These are phyloP conservation scores for Dactylellina leptospora DNA, from an alignment of 2,329 filamentous ascomycete species.

Conservation along the genomic window DNA sequence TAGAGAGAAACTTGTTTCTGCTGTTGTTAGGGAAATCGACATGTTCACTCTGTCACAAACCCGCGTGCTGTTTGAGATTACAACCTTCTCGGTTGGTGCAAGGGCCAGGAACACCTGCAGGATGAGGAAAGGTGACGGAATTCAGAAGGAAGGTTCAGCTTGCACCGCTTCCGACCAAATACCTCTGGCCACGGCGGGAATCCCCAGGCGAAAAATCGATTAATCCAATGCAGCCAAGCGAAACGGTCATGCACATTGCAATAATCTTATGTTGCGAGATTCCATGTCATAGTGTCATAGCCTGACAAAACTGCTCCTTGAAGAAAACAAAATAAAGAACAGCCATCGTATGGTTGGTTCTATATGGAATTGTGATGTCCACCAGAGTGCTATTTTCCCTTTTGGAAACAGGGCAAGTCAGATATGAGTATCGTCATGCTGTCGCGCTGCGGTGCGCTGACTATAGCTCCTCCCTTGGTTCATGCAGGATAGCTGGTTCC, in stretches of 20 bases:
- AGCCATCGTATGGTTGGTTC: not conserved
- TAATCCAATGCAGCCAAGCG: constrained; percentile 35
- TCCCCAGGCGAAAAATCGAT: constrained; percentile 16
- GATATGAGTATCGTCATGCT: not conserved
- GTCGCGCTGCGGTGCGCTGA: not conserved
- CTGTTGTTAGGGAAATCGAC: not conserved
- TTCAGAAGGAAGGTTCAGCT: not conserved
- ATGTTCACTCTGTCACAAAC: not conserved
- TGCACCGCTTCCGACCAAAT: not conserved
- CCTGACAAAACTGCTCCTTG: no score
- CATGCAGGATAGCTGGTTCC: no score
- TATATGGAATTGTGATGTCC: not conserved
- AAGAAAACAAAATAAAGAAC: not conserved
- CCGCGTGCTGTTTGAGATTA: constrained; percentile 4
- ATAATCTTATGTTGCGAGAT: not conserved
- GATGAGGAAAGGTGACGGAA: constrained; percentile 22
- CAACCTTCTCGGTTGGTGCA: constrained; percentile 40
- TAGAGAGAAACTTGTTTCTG: not conserved
- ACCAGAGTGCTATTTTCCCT: not conserved
- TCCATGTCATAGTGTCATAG: constrained; percentile 12
- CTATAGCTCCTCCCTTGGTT: not conserved
- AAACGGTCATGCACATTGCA: constrained; percentile 12
- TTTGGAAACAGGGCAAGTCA: not conserved
- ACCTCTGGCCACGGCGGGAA: constrained; percentile 17
- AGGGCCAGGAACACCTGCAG: constrained; percentile 29